Evolutionary conservation across 2,329 filamentous ascomycete species (phyloP), one percentile per base, ranked within the genome.

Genomic region (Akanthomyces lecanii): DNA sequence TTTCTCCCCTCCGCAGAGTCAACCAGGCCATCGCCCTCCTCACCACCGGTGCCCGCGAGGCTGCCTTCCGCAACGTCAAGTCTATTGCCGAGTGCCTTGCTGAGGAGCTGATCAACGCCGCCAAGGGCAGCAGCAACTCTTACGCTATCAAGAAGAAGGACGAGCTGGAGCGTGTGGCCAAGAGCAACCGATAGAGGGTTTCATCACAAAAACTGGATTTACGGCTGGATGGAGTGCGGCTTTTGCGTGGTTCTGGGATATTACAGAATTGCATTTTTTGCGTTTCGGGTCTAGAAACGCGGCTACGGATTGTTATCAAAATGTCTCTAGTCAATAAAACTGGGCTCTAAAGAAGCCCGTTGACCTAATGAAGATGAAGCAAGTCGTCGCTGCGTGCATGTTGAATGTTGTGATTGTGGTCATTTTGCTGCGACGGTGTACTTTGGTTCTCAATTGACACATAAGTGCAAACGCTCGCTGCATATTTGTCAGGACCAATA

Each of bases 71-170:
- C 82, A 99, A 99, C 88, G 90, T 99, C 88, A 99, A 99, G 93
- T 93, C 90, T 78, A 96, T 99, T 79, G 93, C 96, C 76, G 95
- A 99, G 88, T 98, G 95, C 86, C 85, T 99, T 76, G 95, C 95
- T 79, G 96, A 99, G 85, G 95, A 99, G 89, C 88, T 99, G 81
- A 98, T 99, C 90, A 99, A 99, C 88, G 96, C 96, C 79, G 96
- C 96, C 82, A 99, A 99, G 92, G 95, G 95, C 78, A 96, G 90
- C 89, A 96, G 91, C 85, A 99, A 99, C 92, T 97, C 93, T 73
- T 99, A 98, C 82, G 95, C 96, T 77, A 99, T 99, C 89, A 99
- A 99, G 92, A 99, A 99, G 92, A 99, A 99, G 94, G 95, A 99
- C 82, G 96, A 99, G 90, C 84, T 99, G 85, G 95, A 99, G 90